These are phyloP conservation scores for Colletotrichum scovillei DNA, from an alignment of 2,329 filamentous ascomycete species.

Conservation along the genomic window DNA sequence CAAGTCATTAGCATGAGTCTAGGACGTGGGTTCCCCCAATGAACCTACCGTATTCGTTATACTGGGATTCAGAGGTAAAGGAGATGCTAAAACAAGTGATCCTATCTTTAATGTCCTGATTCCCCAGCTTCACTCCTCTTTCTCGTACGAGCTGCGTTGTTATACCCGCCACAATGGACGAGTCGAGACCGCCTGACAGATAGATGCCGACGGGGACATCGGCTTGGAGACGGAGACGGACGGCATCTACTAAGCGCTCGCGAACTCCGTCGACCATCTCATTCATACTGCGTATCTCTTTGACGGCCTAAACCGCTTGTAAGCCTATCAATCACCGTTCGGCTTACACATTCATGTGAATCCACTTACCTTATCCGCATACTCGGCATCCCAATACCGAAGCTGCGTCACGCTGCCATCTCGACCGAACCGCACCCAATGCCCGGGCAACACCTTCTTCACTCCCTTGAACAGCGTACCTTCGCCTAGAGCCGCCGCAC, in stretches of 20 bases:
- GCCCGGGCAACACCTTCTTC: slow-evolving; percentile 53
- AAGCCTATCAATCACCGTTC: slow-evolving; percentile 29
- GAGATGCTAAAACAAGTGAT: slow-evolving; percentile 59
- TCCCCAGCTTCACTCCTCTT: slow-evolving; percentile 56
- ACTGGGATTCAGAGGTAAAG: slow-evolving; percentile 59
- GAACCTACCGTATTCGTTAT: slow-evolving; percentile 58
- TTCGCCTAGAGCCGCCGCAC: slow-evolving; percentile 56
- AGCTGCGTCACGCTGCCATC: slow-evolving; percentile 44
- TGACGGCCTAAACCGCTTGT: slow-evolving; percentile 8
- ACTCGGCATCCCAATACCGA: slow-evolving; percentile 64
- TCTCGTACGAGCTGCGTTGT: slow-evolving; percentile 60
- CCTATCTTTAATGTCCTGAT: slow-evolving; percentile 37
- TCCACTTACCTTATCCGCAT: slow-evolving; percentile 58
- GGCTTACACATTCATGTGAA: neutral
- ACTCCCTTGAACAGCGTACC: slow-evolving; percentile 64
- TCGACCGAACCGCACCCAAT: slow-evolving; percentile 54
- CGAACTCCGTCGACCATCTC: slow-evolving; percentile 64
- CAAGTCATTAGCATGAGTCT: neutral
- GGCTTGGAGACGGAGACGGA: slow-evolving; percentile 62
- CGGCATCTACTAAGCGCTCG: slow-evolving; percentile 59
- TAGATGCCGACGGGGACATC: slow-evolving; percentile 69
- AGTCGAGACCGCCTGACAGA: slow-evolving; percentile 67
- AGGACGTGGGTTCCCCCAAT: neutral
- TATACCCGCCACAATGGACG: slow-evolving; percentile 66
- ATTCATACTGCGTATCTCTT: slow-evolving; percentile 56